Evolutionary conservation across 1,284 basidiomycete genomes (phyloP), one percentile per base, ranked within the genome.

Genomic region (Boletus calvinii): DNA sequence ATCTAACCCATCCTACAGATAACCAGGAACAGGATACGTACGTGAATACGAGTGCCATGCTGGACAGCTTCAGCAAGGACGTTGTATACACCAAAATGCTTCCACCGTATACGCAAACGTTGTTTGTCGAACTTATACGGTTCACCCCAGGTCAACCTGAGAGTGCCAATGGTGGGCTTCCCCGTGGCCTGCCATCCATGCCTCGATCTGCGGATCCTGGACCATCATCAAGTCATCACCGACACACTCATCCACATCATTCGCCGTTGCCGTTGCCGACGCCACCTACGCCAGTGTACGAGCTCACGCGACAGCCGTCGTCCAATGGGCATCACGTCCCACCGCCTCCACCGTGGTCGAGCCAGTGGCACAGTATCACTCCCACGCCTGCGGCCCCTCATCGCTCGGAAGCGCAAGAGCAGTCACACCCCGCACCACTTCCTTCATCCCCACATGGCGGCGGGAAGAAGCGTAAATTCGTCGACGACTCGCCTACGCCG

Each of bases 61-160:
- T 90, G 29, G 84, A 89, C 50, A 82, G 74, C 17, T 86, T 80
- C 63, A 87, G 85, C 72, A 85, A 81, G 61, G 83, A 85, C 22
- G 72, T 90, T 52, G 73, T 90, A 31, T 84, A 83, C 68, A 84
- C 80, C 70, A 80, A 81, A 57, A 70, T 90, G 61, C 74, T 77
- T 7, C 77, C 76, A 0, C 87, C 88, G 0, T 79, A 78, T 55
- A 80, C 76, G 6, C 80, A 79, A 52, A 89, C 87, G 0, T 66
- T 91, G 7, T 87, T 88, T 61, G 80, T 91, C 7, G 87, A 91
- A 50, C 78, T 91, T 12, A 75, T 88, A 50, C 77, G 81, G 24
- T 89, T 87, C 56, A 74, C 72, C 0, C 76, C 79, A 2, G 78
- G 80, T 29, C 74, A 78, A 31, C 71, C 76, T 8, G 76, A 80